Evolutionary conservation across 108 stramenopile genomes (phyloP), one percentile per base, ranked within the genome.

Genomic region (Stephanodiscus triporus): DNA sequence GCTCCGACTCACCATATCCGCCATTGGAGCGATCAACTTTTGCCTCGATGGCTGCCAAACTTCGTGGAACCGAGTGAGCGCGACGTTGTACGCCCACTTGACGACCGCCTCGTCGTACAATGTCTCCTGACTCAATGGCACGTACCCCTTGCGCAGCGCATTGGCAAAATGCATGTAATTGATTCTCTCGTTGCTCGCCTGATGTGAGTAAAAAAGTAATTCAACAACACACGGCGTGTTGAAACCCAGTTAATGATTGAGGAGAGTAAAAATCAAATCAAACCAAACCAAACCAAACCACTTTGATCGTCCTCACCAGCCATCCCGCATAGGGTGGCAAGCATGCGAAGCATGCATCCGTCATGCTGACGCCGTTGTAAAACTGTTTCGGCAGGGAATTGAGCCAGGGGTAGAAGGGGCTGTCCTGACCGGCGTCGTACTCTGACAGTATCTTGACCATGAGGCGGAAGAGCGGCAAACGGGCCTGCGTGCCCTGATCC

Each of bases 51-150:
- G 76, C 24, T 63, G n/a, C 74, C 74, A 75, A 17, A 76, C 68
- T 43, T 70, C 79, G 8, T 70, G 70, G 40, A 50, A 73, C 14
- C 79, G 55, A 0, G 79, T 80, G 14, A 71, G 68, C 5, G 75
- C 79, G 6, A 76, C 79, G 47, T 80, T 80, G 49, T 76, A 80
- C 0, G 79, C 79, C 79, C 79, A 80, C 70, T 59, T 76, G 9
- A 75, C 68, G 24, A 69, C 67, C 9, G 61, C 30, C 9, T 63
- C 61, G 24, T 80, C 60, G 20, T 50, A 17, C 10, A 70, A 40
- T 5, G 70, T 75, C 19, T 80, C 69, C 13, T 40, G 74, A 54
- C 37, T 71, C 29, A 80, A 26, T 3, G 77, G 77, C 13, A 76
- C 75, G 24, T 70, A 64, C 3, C 68, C 79, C 43, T 67, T 36